phyloP scores from a whole-genome alignment of 352 stramenopile genomes.

The Phytophthora brassicae region DNA sequence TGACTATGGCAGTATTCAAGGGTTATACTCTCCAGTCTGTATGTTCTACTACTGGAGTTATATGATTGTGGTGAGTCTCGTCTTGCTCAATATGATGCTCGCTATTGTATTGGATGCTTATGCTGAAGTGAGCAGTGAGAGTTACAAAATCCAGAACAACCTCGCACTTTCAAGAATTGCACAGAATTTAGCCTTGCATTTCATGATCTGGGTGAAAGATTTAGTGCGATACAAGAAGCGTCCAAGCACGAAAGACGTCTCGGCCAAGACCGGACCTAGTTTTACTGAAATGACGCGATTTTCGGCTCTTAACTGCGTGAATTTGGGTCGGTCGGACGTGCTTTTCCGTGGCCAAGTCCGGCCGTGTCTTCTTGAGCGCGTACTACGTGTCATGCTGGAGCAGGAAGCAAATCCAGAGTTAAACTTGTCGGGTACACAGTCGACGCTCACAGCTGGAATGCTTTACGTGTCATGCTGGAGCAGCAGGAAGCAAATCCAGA shows the following conservation, averaged over 20 bases:
- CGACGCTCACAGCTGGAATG: conserved; percentile 11
- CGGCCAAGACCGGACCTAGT: background rate
- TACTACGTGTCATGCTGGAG: conserved; percentile 14
- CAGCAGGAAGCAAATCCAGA: background rate
- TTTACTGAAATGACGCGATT: background rate
- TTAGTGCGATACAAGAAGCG: background rate
- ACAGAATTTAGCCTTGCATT: conserved; percentile 22
- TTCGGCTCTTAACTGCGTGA: background rate
- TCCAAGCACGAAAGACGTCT: conserved; percentile 8
- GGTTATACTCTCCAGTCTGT: conserved; percentile 40
- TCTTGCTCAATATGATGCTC: conserved; percentile 74
- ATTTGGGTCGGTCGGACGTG: conserved; percentile 17
- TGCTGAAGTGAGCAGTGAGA: conserved; percentile 36
- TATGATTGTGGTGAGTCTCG: conserved; percentile 56
- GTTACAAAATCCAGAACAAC: conserved; percentile 28
- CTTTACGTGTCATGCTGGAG: conserved; percentile 19
- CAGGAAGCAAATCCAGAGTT: background rate
- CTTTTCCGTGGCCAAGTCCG: conserved; percentile 28
- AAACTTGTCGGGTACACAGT: background rate
- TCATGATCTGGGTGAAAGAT: conserved; percentile 19
- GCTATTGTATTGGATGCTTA: conserved; percentile 55
- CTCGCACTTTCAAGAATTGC: conserved; percentile 28
- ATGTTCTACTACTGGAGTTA: conserved; percentile 72
- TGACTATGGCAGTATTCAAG: conserved; percentile 49
- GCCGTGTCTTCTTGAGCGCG: conserved; percentile 15